Conservation (phyloP, 805 yeast genomes). For the Ogataea zsoltii region DNA sequence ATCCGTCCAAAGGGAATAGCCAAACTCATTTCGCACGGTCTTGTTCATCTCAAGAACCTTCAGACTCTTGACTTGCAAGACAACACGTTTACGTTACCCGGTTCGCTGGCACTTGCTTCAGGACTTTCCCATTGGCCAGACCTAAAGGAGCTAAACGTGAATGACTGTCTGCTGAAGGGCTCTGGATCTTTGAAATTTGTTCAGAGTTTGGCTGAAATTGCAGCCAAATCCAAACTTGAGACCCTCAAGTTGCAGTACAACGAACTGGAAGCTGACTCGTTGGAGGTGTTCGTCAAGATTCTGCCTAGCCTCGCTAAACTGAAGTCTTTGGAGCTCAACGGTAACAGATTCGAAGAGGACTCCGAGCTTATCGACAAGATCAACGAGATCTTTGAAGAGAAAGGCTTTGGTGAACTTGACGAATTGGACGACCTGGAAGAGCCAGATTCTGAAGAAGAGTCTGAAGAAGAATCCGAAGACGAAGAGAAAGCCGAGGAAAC, state of each 20-base stretch:
- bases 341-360: slow-evolving; percentile 91
- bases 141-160: slow-evolving; percentile 77
- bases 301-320: slow-evolving; percentile 59
- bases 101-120: slow-evolving; percentile 64
- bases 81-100: slow-evolving; percentile 80
- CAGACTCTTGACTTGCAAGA: slow-evolving; percentile 86
- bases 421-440: slow-evolving; percentile 96
- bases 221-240: slow-evolving; percentile 44
- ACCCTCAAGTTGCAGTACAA: slow-evolving; percentile 80
- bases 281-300: slow-evolving; percentile 58
- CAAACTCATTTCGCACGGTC: slow-evolving; percentile 70
- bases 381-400: slow-evolving; percentile 59
- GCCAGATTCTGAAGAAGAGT: slow-evolving; percentile 66
- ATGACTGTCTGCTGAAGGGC: slow-evolving; percentile 84
- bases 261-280: slow-evolving; percentile 71
- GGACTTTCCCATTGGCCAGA: slow-evolving; percentile 62
- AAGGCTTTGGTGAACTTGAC: slow-evolving; percentile 82
- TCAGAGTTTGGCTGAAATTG: slow-evolving; percentile 42
- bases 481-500: slow-evolving; percentile 53
- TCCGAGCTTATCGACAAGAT: slow-evolving; percentile 65
- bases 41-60: slow-evolving; percentile 59
- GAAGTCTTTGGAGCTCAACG: slow-evolving; percentile 78
- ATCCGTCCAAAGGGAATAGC: slow-evolving; percentile 92
- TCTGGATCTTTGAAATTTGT: slow-evolving; percentile 66
- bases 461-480: slow-evolving; percentile 55